A percentile compares a stretch with the other conserved stretches of the same genome.
Evolutionary conservation across 1,139 yeast genomes (phyloP).

Genomic region (Geotrichum klebahnii): DNA sequence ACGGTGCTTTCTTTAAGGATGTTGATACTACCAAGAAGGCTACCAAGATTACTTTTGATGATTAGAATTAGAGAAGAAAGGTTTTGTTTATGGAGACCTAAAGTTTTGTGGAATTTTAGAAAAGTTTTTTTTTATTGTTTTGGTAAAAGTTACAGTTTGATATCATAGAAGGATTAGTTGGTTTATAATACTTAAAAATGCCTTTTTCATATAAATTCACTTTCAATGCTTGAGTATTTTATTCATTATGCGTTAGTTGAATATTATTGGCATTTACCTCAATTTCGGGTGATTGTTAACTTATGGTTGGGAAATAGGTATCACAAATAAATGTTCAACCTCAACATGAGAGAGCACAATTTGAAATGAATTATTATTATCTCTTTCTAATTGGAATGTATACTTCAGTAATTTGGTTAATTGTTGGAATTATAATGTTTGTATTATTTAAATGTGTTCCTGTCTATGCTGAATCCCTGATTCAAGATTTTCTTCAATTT

Average conservation of each 20-base stretch:
- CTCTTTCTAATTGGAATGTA: too few species aligned
- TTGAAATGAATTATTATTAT: neutral
- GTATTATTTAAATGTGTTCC: neutral
- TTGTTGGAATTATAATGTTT: neutral
- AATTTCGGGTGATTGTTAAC: too few species aligned
- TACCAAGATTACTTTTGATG: slow-evolving; percentile 76
- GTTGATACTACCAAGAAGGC: slow-evolving; percentile 84
- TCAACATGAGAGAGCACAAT: neutral
- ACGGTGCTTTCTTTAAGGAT: slow-evolving; percentile 93
- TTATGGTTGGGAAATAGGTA: neutral
- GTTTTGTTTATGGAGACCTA: too few species aligned
- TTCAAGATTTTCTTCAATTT: too few species aligned
- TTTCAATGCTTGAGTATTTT: too few species aligned
- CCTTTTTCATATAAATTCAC: neutral
- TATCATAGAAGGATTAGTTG: neutral
- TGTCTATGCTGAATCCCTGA: too few species aligned
- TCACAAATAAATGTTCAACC: neutral
- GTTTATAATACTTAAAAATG: neutral
- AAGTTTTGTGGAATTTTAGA: neutral
- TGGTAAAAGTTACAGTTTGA: too few species aligned
- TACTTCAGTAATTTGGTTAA: neutral
- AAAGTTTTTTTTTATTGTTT: neutral
- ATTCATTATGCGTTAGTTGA: too few species aligned
- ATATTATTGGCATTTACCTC: too few species aligned
- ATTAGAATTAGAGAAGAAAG: too few species aligned